Percentiles rank a stretch among this genome's conserved stretches.
Evolutionary conservation across 805 yeast genomes (phyloP).

Genomic region (Yarrowia sp.): DNA sequence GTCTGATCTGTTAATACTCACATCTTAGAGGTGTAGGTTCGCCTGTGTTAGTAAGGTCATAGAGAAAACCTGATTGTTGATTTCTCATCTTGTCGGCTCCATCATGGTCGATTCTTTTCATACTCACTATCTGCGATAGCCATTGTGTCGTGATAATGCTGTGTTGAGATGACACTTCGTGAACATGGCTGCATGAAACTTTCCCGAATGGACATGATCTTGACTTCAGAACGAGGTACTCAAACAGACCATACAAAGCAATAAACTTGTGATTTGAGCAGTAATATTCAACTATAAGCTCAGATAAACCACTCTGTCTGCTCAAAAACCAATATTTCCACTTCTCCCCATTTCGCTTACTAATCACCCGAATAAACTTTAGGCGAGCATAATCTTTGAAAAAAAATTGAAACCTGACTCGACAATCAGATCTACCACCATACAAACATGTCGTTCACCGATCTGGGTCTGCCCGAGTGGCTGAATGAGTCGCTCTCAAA

Average conservation of each 20-base stretch:
- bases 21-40: slow-evolving; percentile 23
- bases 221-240: too few species aligned
- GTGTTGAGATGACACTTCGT: background rate
- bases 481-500: slow-evolving; percentile 77
- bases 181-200: slow-evolving; percentile 17
- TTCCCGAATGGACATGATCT: too few species aligned
- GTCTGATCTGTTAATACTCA: slow-evolving; percentile 15
- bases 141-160: slow-evolving; percentile 8
- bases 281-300: too few species aligned
- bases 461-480: slow-evolving; percentile 86
- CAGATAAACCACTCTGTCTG: too few species aligned
- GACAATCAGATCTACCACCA: background rate
- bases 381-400: slow-evolving; percentile 26
- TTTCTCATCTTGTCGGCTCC: too few species aligned
- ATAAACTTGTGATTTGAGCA: too few species aligned
- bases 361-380: slow-evolving; percentile 3
- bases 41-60: slow-evolving; percentile 9
- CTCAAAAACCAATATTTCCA: too few species aligned
- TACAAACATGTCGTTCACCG: slow-evolving; percentile 54
- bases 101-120: background rate
- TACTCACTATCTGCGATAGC: slow-evolving; percentile 18
- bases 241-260: too few species aligned
- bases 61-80: too few species aligned
- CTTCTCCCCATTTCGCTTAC: background rate
- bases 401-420: slow-evolving; percentile 19